phyloP scores from a whole-genome alignment of 2,329 filamentous ascomycete genomes.

The Aspergillus arachidicola region DNA sequence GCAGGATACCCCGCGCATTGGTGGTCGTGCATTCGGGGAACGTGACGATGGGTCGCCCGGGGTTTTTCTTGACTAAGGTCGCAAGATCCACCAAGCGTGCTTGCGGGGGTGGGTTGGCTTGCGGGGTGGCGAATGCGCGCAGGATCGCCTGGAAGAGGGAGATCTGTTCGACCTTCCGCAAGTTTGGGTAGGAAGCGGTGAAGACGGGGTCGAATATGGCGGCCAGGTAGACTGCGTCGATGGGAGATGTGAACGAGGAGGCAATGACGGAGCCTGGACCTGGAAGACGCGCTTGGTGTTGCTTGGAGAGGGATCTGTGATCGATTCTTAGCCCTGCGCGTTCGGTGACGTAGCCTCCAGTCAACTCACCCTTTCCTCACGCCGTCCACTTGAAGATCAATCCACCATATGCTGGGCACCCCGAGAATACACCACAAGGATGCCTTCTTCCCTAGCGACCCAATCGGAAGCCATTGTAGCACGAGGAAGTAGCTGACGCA shows the following conservation, averaged over 20 bases:
- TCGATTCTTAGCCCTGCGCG: background rate
- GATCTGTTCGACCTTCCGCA: slow-evolving; percentile 72
- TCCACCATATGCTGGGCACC: slow-evolving; percentile 95
- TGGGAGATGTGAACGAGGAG: slow-evolving; percentile 85
- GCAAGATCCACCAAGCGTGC: slow-evolving; percentile 62
- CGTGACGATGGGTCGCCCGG: slow-evolving; percentile 75
- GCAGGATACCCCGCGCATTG: slow-evolving; percentile 87
- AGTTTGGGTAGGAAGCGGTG: slow-evolving; percentile 77
- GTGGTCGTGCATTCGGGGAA: slow-evolving; percentile 95
- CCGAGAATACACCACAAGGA: slow-evolving; percentile 85
- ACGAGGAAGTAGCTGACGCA: slow-evolving; percentile 74
- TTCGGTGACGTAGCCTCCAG: background rate
- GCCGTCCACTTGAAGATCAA: slow-evolving; percentile 96
- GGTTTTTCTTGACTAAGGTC: slow-evolving; percentile 67
- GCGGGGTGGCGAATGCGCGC: slow-evolving; percentile 68
- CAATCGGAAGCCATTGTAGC: slow-evolving; percentile 78
- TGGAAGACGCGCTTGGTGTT: slow-evolving; percentile 74
- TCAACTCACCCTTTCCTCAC: slow-evolving; percentile 77
- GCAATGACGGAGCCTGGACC: slow-evolving; percentile 80
- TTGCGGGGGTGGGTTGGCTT: slow-evolving; percentile 48
- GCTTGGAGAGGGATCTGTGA: slow-evolving; percentile 67
- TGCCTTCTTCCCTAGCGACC: slow-evolving; percentile 72
- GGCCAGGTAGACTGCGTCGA: slow-evolving; percentile 91
- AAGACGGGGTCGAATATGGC: slow-evolving; percentile 97
- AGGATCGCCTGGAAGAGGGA: slow-evolving; percentile 75